These are phyloP conservation scores for Plantago coronopus DNA, from an alignment of 305 asterid genomes.

Conservation along the genomic window DNA sequence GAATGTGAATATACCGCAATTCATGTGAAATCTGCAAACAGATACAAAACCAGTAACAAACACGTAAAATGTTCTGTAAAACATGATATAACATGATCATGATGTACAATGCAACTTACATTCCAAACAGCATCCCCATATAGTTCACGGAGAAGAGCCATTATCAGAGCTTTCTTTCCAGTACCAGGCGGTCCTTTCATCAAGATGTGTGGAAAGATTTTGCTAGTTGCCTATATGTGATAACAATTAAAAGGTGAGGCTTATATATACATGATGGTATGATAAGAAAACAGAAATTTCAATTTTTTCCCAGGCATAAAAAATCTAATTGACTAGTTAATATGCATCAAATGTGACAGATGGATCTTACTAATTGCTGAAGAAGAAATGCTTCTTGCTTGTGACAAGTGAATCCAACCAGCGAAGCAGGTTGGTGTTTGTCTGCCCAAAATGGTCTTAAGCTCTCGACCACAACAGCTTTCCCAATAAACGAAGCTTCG, in stretches of 20 bases:
- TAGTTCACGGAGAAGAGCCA: conserved; percentile 68
- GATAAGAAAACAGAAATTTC: background rate
- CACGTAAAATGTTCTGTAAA: background rate
- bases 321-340: background rate
- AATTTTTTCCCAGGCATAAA: background rate
- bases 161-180: conserved; percentile 65
- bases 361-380: conserved; percentile 53
- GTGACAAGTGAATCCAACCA: conserved; percentile 61
- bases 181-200: conserved; percentile 77
- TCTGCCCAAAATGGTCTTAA: conserved; percentile 80
- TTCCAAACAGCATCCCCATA: conserved; percentile 64
- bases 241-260: conserved; percentile 11
- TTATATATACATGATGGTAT: conserved; percentile 1
- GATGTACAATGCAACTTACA: conserved; percentile 34
- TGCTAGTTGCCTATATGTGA: conserved; percentile 49
- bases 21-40: conserved; percentile 72
- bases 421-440: conserved; percentile 59
- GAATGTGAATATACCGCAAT: conserved; percentile 53
- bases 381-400: conserved; percentile 65
- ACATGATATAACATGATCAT: background rate
- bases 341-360: background rate
- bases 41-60: background rate
- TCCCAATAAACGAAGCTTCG: conserved; percentile 64
- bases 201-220: conserved; percentile 54
- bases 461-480: conserved; percentile 67